Percentiles rank a stretch among this genome's conserved stretches.
Evolutionary conservation across 73 alveolate genomes (phyloP).

Genomic region (Tetrahymena borealis): DNA sequence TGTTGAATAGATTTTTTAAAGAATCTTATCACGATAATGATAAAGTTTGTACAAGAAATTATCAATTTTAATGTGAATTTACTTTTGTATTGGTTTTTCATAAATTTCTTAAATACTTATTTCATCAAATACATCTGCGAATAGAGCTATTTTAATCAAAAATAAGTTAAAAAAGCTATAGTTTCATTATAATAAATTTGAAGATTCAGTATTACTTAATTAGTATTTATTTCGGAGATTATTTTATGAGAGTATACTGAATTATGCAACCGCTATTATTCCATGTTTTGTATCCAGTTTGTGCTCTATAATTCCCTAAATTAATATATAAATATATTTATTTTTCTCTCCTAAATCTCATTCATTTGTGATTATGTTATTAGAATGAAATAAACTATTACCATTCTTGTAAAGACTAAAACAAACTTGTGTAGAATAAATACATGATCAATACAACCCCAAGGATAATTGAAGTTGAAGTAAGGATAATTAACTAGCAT

Average conservation of each 20-base stretch:
- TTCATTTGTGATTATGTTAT: no score
- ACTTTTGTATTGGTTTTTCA: no score
- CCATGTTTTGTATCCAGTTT: neutral
- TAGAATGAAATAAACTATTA: neutral
- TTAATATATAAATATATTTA: no score
- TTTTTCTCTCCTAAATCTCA: no score
- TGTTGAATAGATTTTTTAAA: no score
- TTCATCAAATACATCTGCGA: no score
- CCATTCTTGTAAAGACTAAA: neutral
- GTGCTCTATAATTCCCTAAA: neutral
- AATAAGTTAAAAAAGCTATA: no score
- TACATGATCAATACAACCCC: neutral
- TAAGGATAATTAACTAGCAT: neutral
- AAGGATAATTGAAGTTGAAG: neutral
- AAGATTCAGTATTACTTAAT: no score
- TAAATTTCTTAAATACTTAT: no score
- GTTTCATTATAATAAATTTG: no score
- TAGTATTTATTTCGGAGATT: neutral
- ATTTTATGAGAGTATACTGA: neutral
- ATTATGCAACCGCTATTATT: neutral
- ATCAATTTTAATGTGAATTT: neutral
- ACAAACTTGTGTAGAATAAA: neutral
- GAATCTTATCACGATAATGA: neutral
- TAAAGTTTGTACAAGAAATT: neutral
- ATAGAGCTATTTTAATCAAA: no score